Evolutionary conservation across 1,139 yeast genomes (phyloP).

Genomic region (Saccharomyces hybrid): DNA sequence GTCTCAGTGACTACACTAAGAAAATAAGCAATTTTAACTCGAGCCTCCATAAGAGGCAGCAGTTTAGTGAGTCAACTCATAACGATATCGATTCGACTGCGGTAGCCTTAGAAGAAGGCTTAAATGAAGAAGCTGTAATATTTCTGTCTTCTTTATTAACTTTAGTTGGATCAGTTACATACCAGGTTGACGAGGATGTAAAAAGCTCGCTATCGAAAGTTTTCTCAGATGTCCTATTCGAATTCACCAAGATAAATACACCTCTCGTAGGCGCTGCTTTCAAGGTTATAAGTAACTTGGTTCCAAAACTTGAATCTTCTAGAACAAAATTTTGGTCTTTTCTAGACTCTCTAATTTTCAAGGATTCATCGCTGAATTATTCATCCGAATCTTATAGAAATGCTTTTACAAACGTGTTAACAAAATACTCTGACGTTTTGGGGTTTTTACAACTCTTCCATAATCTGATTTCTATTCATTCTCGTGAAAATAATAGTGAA

Average conservation of each 20-base stretch:
- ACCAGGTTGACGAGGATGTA: conserved; percentile 31
- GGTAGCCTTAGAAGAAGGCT: conserved; percentile 39
- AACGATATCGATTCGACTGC: conserved; percentile 18
- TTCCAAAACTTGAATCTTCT: conserved; percentile 39
- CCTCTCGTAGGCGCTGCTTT: conserved; percentile 50
- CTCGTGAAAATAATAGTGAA: conserved; percentile 33
- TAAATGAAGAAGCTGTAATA: conserved; percentile 77
- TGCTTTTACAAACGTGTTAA: conserved; percentile 25
- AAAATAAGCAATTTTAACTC: conserved; percentile 37
- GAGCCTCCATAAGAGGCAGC: conserved; percentile 23
- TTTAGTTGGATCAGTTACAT: conserved; percentile 44
- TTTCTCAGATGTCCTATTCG: conserved; percentile 36
- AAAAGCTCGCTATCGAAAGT: conserved; percentile 18
- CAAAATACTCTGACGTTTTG: conserved; percentile 45
- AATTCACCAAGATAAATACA: conserved; percentile 43
- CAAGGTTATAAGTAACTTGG: conserved; percentile 45
- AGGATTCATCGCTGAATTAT: conserved; percentile 14
- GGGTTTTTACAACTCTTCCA: conserved; percentile 51
- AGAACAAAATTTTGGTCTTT: conserved; percentile 58
- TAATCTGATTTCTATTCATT: conserved; percentile 32
- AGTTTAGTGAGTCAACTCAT: conserved; percentile 27
- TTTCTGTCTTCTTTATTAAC: conserved; percentile 67
- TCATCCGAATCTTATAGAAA: conserved; percentile 20
- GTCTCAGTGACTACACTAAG: conserved; percentile 49
- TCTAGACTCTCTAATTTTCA: conserved; percentile 73